A percentile compares a stretch with the other conserved stretches of the same genome.
Conservation (phyloP, 768 basidiomycete species). For the Daedaleopsis sinensis region DNA sequence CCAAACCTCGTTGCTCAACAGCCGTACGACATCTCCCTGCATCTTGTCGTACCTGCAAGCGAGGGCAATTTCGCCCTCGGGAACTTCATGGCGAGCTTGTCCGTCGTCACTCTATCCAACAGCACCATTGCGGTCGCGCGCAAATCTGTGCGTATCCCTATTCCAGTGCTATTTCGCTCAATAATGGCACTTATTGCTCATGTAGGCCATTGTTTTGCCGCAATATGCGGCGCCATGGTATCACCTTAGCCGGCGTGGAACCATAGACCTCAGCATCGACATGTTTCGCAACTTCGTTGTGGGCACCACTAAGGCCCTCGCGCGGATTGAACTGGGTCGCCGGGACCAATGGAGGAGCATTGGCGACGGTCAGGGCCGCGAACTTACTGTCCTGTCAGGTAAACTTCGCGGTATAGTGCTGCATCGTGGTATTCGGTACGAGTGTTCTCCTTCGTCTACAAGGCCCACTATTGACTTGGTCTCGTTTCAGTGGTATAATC, state of each 20-base stretch:
- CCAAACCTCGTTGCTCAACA: conserved; percentile 59
- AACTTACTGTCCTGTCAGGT: conserved; percentile 68
- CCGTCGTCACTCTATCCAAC: conserved; percentile 60
- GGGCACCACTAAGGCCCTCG: conserved; percentile 50
- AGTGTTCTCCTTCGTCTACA: not conserved
- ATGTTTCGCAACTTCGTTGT: conserved; percentile 59
- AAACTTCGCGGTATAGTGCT: conserved; percentile 62
- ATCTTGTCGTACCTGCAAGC: conserved; percentile 64
- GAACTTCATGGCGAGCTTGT: conserved; percentile 81
- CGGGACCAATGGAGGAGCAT: conserved; percentile 72
- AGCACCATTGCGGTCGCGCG: conserved; percentile 63
- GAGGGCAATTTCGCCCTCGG: conserved; percentile 74
- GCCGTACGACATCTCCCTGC: conserved; percentile 75
- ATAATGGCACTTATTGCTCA: not conserved
- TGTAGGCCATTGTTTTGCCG: conserved; percentile 62
- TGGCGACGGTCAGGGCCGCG: conserved; percentile 71
- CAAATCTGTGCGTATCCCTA: conserved; percentile 57
- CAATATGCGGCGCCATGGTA: conserved; percentile 35
- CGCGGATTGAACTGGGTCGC: conserved; percentile 74
- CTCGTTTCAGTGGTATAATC: conserved; percentile 57
- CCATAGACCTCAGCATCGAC: conserved; percentile 53
- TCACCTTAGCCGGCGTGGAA: conserved; percentile 43
- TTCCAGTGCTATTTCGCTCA: not conserved
- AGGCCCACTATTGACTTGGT: not conserved
- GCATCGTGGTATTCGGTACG: conserved; percentile 72